phyloP scores from a whole-genome alignment of 768 basidiomycete species.

The Inosperma sp. region DNA sequence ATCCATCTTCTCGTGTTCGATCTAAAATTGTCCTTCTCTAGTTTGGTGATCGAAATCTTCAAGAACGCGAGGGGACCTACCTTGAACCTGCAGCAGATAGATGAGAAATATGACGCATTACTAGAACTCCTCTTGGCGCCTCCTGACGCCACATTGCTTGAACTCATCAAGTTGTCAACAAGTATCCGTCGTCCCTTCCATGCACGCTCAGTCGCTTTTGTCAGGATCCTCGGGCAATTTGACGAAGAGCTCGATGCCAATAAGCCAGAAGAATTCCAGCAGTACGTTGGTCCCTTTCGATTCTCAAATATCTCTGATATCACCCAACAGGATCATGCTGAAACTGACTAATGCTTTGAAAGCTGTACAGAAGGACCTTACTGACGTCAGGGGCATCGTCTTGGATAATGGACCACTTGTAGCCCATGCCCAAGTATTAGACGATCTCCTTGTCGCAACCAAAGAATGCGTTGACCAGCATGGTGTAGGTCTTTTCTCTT shows the following conservation, averaged over 20 bases:
- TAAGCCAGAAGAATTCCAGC: background rate
- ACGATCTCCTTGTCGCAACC: too few species aligned
- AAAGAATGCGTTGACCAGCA: too few species aligned
- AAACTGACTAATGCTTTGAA: too few species aligned
- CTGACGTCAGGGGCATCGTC: too few species aligned
- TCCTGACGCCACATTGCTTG: conserved; percentile 7
- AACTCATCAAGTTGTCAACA: conserved; percentile 17
- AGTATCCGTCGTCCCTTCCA: conserved; percentile 20
- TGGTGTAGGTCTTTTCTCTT: too few species aligned
- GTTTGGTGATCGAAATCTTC: background rate
- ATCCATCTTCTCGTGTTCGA: background rate
- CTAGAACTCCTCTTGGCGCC: conserved; percentile 11
- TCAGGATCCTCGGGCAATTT: conserved; percentile 18
- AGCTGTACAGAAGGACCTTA: too few species aligned
- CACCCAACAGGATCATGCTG: too few species aligned
- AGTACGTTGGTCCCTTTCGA: background rate
- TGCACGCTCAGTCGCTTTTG: conserved; percentile 17
- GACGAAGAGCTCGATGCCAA: conserved; percentile 5
- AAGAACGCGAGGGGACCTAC: too few species aligned
- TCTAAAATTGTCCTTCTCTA: background rate
- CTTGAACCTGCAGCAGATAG: too few species aligned
- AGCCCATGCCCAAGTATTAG: too few species aligned
- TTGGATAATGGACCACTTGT: too few species aligned
- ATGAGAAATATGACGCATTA: conserved; percentile 8
- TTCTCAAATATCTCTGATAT: too few species aligned